Evolutionary conservation across 2,329 filamentous ascomycete species (phyloP).

Genomic region (Phyllosticta citriasiana): DNA sequence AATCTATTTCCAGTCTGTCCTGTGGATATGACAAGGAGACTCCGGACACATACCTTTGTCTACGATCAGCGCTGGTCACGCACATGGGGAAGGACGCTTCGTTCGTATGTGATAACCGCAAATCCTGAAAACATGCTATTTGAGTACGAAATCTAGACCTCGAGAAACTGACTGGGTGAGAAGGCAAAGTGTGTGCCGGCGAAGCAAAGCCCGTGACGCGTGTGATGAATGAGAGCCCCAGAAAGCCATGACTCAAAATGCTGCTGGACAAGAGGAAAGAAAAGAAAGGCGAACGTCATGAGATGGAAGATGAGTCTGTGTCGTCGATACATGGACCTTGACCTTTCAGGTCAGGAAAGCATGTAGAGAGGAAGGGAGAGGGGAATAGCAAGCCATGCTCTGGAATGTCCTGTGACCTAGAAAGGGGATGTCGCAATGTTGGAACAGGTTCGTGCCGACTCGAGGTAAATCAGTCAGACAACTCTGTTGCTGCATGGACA

Average conservation of each 20-base stretch:
- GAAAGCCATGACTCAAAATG: not conserved
- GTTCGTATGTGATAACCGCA: not conserved
- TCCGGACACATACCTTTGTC: too few relatives aligned
- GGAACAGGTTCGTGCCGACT: too few relatives aligned
- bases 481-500: too few relatives aligned
- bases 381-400: too few relatives aligned
- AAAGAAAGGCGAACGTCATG: not conserved
- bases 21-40: too few relatives aligned
- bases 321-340: not conserved
- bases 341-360: not conserved
- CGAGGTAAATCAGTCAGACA: too few relatives aligned
- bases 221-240: not conserved
- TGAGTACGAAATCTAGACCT: not conserved
- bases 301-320: too few relatives aligned
- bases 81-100: not conserved
- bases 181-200: not conserved
- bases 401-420: too few relatives aligned
- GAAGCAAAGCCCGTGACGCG: not conserved
- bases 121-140: not conserved
- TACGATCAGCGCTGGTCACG: too few relatives aligned
- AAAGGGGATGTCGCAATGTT: too few relatives aligned
- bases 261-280: not conserved
- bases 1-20: too few relatives aligned
- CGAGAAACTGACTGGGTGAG: not conserved
- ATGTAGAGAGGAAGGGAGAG: too few relatives aligned